Evolutionary conservation across 2,329 filamentous ascomycete genomes (phyloP).

Genomic region (Apiospora kogelbergensis): DNA sequence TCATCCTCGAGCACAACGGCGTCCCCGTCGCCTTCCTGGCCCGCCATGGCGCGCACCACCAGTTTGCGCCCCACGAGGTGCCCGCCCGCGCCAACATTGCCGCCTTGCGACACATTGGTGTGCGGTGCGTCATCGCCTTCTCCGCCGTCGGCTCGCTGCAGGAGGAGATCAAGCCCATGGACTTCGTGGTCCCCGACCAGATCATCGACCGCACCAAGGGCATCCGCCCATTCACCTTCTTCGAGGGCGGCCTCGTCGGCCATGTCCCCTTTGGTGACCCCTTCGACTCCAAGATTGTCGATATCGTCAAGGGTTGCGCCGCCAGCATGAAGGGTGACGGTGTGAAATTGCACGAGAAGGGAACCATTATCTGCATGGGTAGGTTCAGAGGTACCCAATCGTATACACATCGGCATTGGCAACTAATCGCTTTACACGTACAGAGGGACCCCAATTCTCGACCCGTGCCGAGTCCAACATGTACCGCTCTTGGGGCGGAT

Average conservation of each 20-base stretch:
- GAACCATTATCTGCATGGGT: slow-evolving; percentile 91
- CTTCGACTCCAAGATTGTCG: slow-evolving; percentile 77
- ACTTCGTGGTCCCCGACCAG: slow-evolving; percentile 96
- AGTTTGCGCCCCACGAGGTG: slow-evolving; percentile 93
- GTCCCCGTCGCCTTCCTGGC: slow-evolving; percentile 89
- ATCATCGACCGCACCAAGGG: slow-evolving; percentile 98
- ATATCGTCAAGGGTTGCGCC: slow-evolving; percentile 77
- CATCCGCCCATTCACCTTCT: slow-evolving; percentile 91
- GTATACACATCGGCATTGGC: neutral
- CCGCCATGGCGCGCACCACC: slow-evolving; percentile 85
- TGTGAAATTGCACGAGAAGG: slow-evolving; percentile 79
- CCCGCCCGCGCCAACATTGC: slow-evolving; percentile 94
- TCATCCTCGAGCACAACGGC: slow-evolving; percentile 83
- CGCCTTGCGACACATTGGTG: slow-evolving; percentile 88
- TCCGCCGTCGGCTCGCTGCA: slow-evolving; percentile 90
- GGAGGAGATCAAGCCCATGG: slow-evolving; percentile 90
- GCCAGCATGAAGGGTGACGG: slow-evolving; percentile 76
- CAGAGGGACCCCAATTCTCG: slow-evolving; percentile 97
- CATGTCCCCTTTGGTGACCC: slow-evolving; percentile 96
- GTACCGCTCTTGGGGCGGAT: slow-evolving; percentile 91
- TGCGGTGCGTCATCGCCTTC: slow-evolving; percentile 90
- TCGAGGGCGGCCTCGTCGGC: slow-evolving; percentile 86
- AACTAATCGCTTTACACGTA: neutral
- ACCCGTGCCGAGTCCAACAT: slow-evolving; percentile 94
- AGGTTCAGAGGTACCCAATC: slow-evolving; percentile 31